Base-by-base conservation (phyloP, 176 grass and related monocot species). In the Eleusine coracana region DNA sequence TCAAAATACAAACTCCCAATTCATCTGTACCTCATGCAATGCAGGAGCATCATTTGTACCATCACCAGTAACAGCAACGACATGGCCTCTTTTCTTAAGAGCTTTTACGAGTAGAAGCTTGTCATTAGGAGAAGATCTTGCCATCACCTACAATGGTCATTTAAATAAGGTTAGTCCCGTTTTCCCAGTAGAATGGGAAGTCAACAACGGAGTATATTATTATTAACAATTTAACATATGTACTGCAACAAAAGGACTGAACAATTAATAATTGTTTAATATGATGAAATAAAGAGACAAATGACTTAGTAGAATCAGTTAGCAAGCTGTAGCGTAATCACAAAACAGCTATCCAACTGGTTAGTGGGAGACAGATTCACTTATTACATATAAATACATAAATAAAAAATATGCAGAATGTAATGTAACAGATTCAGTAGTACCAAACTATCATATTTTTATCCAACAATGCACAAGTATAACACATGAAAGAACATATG, bases 1-100 rank as follows among this genome's bases (percentile, higher is more conserved):
- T 83, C 28, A 86, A 69, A 85, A 81, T 70, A 70, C 9, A 75
- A 82, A 83, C 15, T 44, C 76, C 39, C 3, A 7, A 48, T 37
- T 8, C 40, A 70, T 12, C 46, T 45, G 45, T 66, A 99, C 96
- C 93, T 99, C 96, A 11, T 96, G 87, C 52, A 99, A 77, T 67
- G 96, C 93, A 69, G 96, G 96, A 91, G 96, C 96, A 80, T 99
- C 96, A 50, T 99, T 99, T 71, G 93, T 96, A 34, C 96, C 96
- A 77, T 99, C 96, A 77, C 93, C 96, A 87, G 96, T 99, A 66
- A 99, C 96, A 67, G 96, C 96, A 81, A 99, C 93, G 1, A 99
- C 91, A 87, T 95, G 31, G 3, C 86, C 95, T 51, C 3, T 90
- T 71, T 85, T 99, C 90, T 90, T 95, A 76, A 99, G 84, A 74